Base-by-base conservation (phyloP, 352 stramenopile species). In the Phytopythium aichiense region DNA sequence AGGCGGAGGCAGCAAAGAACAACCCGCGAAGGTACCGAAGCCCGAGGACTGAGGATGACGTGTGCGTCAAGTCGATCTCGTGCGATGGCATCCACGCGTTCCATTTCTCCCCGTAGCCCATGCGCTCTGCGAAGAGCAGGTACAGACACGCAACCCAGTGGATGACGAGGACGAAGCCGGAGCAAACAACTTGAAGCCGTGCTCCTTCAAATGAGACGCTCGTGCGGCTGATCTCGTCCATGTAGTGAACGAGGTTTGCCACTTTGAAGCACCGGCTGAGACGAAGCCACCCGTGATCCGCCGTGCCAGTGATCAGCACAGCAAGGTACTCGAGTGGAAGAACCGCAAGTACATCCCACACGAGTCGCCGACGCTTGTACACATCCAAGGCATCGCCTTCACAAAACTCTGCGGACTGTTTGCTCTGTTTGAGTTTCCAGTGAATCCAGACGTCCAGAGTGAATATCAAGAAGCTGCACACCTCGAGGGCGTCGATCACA, bases 1-100 rank as follows among this genome's bases (percentile, higher is more conserved):
- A 91, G 2, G 78, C 76, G 0, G 79, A 86, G 9, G 76, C 71
- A 0, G 75, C 68, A 56, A 87, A 88, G 53, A 85, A 86, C 20
- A 84, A 43, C 0, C 73, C 79, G 0, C 79, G 74, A 30, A 91
- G 65, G 18, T 89, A 67, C 0, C 82, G 69, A 4, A 88, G 59
- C 28, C 64, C 55, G 4, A 77, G 30, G 22, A 68, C 54, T 4
- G 64, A 73, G n/a, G 76, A 66, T 5, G 79, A 70, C 12, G 64
- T 66, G 15, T 70, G 63, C 20, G 75, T 40, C 1, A 81, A 53
- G 11, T 72, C 55, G 1, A 84, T 49, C 13, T 69, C 37, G 25
- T 69, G 58, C 0, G 71, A 76, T 15, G 79, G 79, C 12, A 76
- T 58, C 81, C 81, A 90, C 11, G 63, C 64, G 23, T 82, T 73